phyloP scores from a whole-genome alignment of 768 basidiomycete genomes.

The Candolleomyces efflorescens region DNA sequence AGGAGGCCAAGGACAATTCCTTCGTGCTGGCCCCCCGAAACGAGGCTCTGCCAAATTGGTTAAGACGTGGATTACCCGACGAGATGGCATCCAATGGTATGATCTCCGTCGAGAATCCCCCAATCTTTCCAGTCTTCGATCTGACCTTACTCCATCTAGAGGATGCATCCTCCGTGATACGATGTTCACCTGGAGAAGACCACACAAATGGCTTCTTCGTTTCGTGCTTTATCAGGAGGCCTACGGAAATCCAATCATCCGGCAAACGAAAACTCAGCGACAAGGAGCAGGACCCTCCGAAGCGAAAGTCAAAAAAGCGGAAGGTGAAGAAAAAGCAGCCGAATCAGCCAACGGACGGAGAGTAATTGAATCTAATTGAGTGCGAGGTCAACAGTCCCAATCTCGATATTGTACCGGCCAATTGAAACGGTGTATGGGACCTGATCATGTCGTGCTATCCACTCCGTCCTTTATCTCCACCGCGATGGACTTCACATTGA shows the following conservation, averaged over 20 bases:
- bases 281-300: slow-evolving; percentile 9
- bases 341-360: background rate
- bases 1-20: slow-evolving; percentile 54
- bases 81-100: slow-evolving; percentile 57
- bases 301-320: background rate
- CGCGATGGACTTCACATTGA: too few relatives aligned
- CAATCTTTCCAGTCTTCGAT: slow-evolving; percentile 1
- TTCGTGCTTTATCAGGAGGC: slow-evolving; percentile 60
- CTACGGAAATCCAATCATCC: slow-evolving; percentile 17
- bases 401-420: too few relatives aligned
- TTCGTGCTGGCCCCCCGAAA: slow-evolving; percentile 67
- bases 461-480: too few relatives aligned
- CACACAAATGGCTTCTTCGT: slow-evolving; percentile 97
- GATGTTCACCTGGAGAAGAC: slow-evolving; percentile 79
- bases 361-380: too few relatives aligned
- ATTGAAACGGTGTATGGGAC: too few relatives aligned
- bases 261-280: slow-evolving; percentile 18
- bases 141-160: slow-evolving; percentile 28
- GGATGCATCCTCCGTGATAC: slow-evolving; percentile 56
- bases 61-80: slow-evolving; percentile 67
- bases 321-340: background rate
- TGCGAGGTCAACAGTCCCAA: too few relatives aligned
- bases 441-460: too few relatives aligned
- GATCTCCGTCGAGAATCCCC: background rate
- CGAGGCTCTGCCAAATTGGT: slow-evolving; percentile 79